Conservation (phyloP, 176 grass and related monocot genomes). For the Hordeum vulgare region MorexV3_pseudomolecules_assembly NC_058521.1:360994560-360995059, state of each 20-base stretch:
- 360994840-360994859: slow-evolving; percentile 64
- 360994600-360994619: background rate
- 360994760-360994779: slow-evolving; percentile 43
- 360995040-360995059: too few species aligned
- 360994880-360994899: background rate
- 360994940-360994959: background rate
- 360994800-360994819: slow-evolving; percentile 79
- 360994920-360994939: background rate
- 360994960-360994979: background rate
- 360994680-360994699: background rate
- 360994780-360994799: slow-evolving; percentile 56
- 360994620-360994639: slow-evolving; percentile 5
- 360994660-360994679: background rate
- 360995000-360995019: background rate
- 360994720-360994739: slow-evolving; percentile 16
- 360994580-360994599: background rate
- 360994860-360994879: slow-evolving; percentile 48
- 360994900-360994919: background rate
- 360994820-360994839: slow-evolving; percentile 55
- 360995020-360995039: background rate
- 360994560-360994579: background rate
- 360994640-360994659: background rate
- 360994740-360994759: slow-evolving; percentile 59
- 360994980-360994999: too few species aligned
- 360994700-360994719: background rate